These are phyloP conservation scores for Aspergillus sclerotialis DNA, from an alignment of 2,329 filamentous ascomycete genomes.

Conservation along the genomic window DNA sequence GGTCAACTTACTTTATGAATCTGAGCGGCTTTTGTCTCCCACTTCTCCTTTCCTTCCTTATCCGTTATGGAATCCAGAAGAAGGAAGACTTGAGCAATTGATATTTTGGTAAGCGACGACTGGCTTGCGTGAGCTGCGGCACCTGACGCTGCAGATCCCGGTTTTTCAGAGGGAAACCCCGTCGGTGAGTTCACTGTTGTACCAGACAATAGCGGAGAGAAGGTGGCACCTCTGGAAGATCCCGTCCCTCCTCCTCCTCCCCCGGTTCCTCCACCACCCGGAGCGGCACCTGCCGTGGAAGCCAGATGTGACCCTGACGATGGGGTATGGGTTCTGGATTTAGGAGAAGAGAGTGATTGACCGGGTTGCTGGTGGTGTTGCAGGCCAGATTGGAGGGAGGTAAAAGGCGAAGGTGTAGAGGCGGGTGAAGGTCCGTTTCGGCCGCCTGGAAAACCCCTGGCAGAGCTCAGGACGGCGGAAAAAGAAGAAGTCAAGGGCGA, in stretches of 20 bases:
- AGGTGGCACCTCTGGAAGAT: conserved; percentile 50
- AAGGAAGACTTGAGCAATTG: conserved; percentile 90
- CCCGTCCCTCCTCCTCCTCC: conserved; percentile 49
- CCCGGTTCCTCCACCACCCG: conserved; percentile 44
- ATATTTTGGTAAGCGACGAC: conserved; percentile 77
- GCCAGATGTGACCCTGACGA: conserved; percentile 50
- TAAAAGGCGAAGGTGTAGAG: conserved; percentile 49
- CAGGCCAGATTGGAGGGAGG: conserved; percentile 47
- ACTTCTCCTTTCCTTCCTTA: conserved; percentile 85
- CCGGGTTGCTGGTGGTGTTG: conserved; percentile 45
- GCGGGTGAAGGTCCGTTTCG: conserved; percentile 48
- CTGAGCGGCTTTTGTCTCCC: conserved; percentile 84
- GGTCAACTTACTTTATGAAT: conserved; percentile 71
- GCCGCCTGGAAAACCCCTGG: conserved; percentile 44
- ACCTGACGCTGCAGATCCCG: conserved; percentile 30
- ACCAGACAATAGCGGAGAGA: conserved; percentile 53
- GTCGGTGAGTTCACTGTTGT: conserved; percentile 49
- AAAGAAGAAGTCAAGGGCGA: conserved; percentile 48
- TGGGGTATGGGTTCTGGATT: conserved; percentile 49
- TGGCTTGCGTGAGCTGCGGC: conserved; percentile 42
- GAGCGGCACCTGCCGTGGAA: conserved; percentile 48
- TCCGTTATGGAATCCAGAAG: conserved; percentile 91
- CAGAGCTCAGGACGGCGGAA: conserved; percentile 45
- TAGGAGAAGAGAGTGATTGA: conserved; percentile 50
- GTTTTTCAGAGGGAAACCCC: conserved; percentile 45